Evolutionary conservation across 495 filamentous ascomycete species (phyloP).

Genomic region (Neurospora hispaniola): DNA sequence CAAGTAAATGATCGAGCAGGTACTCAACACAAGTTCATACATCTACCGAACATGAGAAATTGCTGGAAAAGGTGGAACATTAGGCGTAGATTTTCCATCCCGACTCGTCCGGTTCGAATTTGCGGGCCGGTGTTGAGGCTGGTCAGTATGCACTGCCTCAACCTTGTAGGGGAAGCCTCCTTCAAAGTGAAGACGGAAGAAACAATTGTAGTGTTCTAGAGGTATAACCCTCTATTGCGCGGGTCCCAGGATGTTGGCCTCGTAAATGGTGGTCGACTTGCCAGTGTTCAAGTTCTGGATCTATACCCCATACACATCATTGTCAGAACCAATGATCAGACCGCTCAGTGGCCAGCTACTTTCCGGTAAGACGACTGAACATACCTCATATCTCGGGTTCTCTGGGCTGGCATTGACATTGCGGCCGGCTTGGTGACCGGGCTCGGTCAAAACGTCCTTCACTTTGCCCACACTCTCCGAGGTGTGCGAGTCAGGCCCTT

Average conservation of each 20-base stretch:
- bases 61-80: not conserved
- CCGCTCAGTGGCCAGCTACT: not conserved
- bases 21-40: not conserved
- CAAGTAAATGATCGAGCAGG: not conserved
- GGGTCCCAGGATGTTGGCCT: conserved; percentile 30
- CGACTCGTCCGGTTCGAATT: not conserved
- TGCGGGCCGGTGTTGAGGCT: not conserved
- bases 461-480: conserved; percentile 30
- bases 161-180: not conserved
- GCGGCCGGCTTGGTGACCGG: conserved; percentile 29
- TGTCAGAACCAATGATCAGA: not conserved
- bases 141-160: not conserved
- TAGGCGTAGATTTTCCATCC: not conserved
- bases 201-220: too few relatives aligned
- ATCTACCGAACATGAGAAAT: not conserved
- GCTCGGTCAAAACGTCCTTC: conserved; percentile 28
- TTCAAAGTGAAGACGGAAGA: not conserved
- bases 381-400: conserved; percentile 31
- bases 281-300: conserved; percentile 35
- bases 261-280: conserved; percentile 29
- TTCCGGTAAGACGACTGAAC: not conserved
- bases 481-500: conserved; percentile 30
- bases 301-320: conserved; percentile 8
- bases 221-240: not conserved
- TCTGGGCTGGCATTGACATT: conserved; percentile 29